Conservation (phyloP, 139 green algal genomes). For the Coelastrella sp. region DNA sequence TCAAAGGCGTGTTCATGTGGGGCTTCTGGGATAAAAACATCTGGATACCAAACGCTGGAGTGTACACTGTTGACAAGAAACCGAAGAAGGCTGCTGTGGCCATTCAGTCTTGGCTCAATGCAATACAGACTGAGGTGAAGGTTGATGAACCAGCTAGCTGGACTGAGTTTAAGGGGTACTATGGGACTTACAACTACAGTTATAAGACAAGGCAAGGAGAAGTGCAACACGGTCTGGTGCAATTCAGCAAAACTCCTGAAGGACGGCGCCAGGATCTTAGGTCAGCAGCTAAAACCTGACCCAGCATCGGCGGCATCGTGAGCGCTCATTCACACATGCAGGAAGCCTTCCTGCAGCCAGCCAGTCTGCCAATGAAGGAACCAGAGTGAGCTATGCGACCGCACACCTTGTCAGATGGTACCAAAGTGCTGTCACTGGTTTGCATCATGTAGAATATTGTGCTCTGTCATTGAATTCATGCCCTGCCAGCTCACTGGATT, state of each 20-base stretch:
- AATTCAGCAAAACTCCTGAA: not conserved
- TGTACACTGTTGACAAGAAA: not conserved
- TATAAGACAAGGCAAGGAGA: not conserved
- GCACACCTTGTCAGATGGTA: too few relatives aligned
- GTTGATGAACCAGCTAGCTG: not conserved
- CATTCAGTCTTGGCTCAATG: not conserved
- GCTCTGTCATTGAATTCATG: too few relatives aligned
- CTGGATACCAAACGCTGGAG: slow-evolving; percentile 19
- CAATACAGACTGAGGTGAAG: not conserved
- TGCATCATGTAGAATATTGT: too few relatives aligned
- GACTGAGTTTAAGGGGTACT: not conserved
- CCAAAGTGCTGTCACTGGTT: too few relatives aligned
- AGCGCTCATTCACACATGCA: too few relatives aligned
- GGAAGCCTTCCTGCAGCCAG: too few relatives aligned
- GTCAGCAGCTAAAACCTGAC: too few relatives aligned
- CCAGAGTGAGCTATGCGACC: too few relatives aligned
- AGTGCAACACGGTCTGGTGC: not conserved
- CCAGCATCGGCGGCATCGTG: too few relatives aligned
- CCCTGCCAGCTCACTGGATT: too few relatives aligned
- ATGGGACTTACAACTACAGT: slow-evolving; percentile 3
- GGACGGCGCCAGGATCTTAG: too few relatives aligned
- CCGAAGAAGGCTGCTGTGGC: slow-evolving; percentile 12
- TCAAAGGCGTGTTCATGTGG: slow-evolving; percentile 38
- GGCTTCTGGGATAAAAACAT: slow-evolving; percentile 28
- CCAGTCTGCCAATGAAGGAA: too few relatives aligned